Evolutionary conservation across 2,329 filamentous ascomycete genomes (phyloP), one percentile per base, ranked within the genome.

Genomic region (Botrytis porri): DNA sequence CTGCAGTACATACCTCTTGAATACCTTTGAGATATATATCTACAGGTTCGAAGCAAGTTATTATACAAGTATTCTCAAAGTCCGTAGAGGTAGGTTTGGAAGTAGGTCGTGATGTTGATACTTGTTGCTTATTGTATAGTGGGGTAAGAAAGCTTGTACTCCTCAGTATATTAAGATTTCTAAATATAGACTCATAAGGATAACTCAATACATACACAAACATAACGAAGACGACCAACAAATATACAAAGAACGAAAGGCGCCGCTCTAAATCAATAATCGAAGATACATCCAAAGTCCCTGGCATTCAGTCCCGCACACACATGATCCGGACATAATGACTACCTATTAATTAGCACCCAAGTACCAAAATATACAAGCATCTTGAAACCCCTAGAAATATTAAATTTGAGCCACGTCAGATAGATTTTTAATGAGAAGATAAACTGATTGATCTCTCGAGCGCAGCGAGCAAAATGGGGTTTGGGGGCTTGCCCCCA

Each of bases 41-140:
- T 69, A 81, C 72, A 6, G 78, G 79, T 51, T 77, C 74, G 10
- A 69, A 74, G 73, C 80, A 81, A 57, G 77, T 76, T 8, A 73
- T 69, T 20, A 78, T 79, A 72, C 79, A 80, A 32, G 76, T 78
- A 48, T 75, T 75, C 64, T 77, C 73, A 16, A 80, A 73, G 73
- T 80, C 77, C 14, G 75, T 72, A 39, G 74, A 39, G 10, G 74
- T 73, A 22, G 78, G 77, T 60, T 79, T 63, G 73, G 80, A 81
- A 65, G 76, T 71, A 16, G 79, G 78, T 62, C 78, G 4, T 51
- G 18, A 61, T 61, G 10, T 61, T 61, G 12, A 25, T 35, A 20
- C 3, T 10, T 20, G 32, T 32, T 39, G 29, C 29, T 29, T 37
- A 4, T 51, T 66, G 20, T 37, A 4, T 51, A 51, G 20, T 37